phyloP scores from a whole-genome alignment of 2,329 filamentous ascomycete genomes.

The Chaetothyriales sp. region DNA sequence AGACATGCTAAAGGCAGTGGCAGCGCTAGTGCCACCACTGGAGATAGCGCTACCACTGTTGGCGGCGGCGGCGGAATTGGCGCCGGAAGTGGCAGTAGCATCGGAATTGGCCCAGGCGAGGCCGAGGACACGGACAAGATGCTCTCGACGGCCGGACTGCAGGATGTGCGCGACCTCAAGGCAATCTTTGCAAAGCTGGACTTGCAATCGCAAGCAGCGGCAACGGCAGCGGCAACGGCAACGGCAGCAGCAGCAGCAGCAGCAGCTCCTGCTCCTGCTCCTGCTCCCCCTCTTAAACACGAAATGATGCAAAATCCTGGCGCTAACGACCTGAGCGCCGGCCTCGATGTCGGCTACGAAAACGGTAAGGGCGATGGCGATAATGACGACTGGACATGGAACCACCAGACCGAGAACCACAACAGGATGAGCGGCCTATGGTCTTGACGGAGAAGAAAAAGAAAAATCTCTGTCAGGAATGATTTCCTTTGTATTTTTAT shows the following conservation, averaged over 20 bases:
- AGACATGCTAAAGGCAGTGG: slow-evolving; percentile 38
- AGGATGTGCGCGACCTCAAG: slow-evolving; percentile 61
- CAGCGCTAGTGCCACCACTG: slow-evolving; percentile 7
- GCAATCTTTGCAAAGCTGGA: slow-evolving; percentile 55
- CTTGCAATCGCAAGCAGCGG: slow-evolving; percentile 30
- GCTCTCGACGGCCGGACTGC: slow-evolving; percentile 23
- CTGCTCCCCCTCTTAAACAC: background rate
- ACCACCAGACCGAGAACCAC: background rate
- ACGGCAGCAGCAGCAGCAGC: no score
- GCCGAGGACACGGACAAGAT: background rate
- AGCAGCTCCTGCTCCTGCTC: background rate
- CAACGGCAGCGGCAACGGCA: background rate
- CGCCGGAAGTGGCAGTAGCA: slow-evolving; percentile 32
- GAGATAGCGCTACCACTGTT: slow-evolving; percentile 26
- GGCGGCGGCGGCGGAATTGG: slow-evolving; percentile 17
- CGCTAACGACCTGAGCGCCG: background rate
- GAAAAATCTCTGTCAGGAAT: background rate
- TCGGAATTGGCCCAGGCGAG: background rate
- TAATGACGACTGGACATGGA: background rate
- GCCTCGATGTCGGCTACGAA: background rate
- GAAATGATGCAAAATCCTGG: background rate
- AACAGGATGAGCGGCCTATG: slow-evolving; percentile 1
- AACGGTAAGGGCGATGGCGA: background rate
- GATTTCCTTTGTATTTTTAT: background rate
- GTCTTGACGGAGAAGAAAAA: background rate